These are phyloP conservation scores for Leccinum variicolor DNA, from an alignment of 768 basidiomycete genomes.

Conservation along the genomic window DNA sequence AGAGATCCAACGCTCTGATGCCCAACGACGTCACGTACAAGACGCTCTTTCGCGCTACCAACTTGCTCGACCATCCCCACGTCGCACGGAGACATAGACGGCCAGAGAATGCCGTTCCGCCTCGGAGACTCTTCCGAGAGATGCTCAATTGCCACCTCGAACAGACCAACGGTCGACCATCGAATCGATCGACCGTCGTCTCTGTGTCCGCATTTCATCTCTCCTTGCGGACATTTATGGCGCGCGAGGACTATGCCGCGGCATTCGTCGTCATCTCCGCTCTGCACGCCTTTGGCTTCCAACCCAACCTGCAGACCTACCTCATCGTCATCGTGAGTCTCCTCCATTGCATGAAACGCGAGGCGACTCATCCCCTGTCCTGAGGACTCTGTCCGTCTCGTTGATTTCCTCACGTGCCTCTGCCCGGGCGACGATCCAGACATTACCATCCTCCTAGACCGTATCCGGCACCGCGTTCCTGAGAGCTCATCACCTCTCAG, in stretches of 20 bases:
- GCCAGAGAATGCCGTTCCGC: constrained; percentile 26
- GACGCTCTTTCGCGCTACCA: constrained; percentile 36
- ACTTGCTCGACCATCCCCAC: constrained; percentile 14
- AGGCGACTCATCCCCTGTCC: constrained; percentile 5
- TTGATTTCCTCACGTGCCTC: constrained; percentile 24
- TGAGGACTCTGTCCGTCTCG: constrained; percentile 14
- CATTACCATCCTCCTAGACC: constrained; percentile 10
- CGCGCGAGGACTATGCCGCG: constrained; percentile 44
- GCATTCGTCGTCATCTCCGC: constrained; percentile 39
- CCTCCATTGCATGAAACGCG: constrained; percentile 29
- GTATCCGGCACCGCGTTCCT: constrained; percentile 6
- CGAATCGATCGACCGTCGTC: constrained; percentile 25
- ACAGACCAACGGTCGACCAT: constrained; percentile 13
- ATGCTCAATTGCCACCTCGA: constrained; percentile 37
- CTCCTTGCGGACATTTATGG: constrained; percentile 44
- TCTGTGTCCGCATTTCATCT: constrained; percentile 37
- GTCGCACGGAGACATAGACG: constrained; percentile 22
- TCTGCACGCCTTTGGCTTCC: constrained; percentile 28
- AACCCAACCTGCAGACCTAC: constrained; percentile 37
- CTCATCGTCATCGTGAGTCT: constrained; percentile 39
- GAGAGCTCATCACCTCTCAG: constrained; percentile 10
- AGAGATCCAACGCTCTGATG: constrained; percentile 29
- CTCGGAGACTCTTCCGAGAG: constrained; percentile 44
- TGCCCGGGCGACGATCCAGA: constrained; percentile 18
- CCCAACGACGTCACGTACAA: constrained; percentile 47